phyloP scores from a whole-genome alignment of 345 rosid species.

The Lepidium aucheri region DNA sequence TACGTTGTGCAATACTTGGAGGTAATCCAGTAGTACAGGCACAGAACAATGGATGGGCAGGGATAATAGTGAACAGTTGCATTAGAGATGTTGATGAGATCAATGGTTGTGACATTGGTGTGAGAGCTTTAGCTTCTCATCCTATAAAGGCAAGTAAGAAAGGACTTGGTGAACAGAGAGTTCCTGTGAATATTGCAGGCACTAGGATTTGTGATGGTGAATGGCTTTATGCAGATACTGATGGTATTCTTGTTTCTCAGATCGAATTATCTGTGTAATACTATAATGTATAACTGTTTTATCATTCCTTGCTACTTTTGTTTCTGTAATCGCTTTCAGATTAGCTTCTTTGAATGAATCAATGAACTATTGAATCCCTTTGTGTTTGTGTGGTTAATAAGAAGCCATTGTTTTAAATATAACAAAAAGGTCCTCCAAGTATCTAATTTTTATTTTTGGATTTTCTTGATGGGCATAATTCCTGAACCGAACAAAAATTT shows the following conservation, averaged over 20 bases:
- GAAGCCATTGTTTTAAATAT: not conserved
- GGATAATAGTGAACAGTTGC: conserved; percentile 71
- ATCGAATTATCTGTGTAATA: conserved; percentile 48
- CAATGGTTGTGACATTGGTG: conserved; percentile 80
- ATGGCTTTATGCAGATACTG: conserved; percentile 85
- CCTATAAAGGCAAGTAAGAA: conserved; percentile 78
- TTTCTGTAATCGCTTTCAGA: not conserved
- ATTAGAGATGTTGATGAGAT: conserved; percentile 78
- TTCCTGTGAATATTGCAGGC: conserved; percentile 54
- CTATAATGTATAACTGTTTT: not conserved
- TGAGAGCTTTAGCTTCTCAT: conserved; percentile 71
- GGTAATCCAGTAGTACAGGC: conserved; percentile 87
- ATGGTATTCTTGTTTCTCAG: conserved; percentile 65
- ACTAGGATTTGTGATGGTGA: conserved; percentile 69
- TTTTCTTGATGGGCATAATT: no score
- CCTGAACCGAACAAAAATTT: no score
- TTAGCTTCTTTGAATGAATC: not conserved
- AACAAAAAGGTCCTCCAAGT: no score
- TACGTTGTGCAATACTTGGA: conserved; percentile 67
- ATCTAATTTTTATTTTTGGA: no score
- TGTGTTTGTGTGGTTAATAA: not conserved
- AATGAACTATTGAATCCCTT: not conserved
- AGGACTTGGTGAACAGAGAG: conserved; percentile 62
- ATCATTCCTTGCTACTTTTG: not conserved
- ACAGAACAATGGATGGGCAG: conserved; percentile 82